A percentile compares a stretch with the other conserved stretches of the same genome.
phyloP scores from a whole-genome alignment of 257 asterid genomes.

The Ilex aquifolium region DNA sequence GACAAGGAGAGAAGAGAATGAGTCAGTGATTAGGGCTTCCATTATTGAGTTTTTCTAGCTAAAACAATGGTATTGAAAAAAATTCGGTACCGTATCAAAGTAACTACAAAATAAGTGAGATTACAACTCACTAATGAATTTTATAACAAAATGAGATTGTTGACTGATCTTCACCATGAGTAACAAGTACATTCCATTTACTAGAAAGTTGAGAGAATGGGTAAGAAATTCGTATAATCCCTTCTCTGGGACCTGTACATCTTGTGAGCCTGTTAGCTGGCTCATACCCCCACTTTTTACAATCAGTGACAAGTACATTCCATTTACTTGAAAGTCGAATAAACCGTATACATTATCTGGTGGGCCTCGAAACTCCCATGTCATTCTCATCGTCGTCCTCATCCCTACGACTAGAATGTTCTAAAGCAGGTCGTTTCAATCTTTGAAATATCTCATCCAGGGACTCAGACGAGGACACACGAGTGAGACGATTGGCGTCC shows the following conservation, averaged over 20 bases:
- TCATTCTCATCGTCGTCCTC: conserved; percentile 40
- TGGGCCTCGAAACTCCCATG: conserved; percentile 17
- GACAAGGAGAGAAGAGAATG: too few relatives aligned
- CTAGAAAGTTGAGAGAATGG: conserved; percentile 16
- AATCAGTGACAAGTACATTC: conserved; percentile 8
- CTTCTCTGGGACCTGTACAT: conserved; percentile 29
- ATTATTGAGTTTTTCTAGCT: too few relatives aligned
- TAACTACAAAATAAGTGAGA: too few relatives aligned
- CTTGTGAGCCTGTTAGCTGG: conserved; percentile 14
- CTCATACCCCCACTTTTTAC: conserved; percentile 27
- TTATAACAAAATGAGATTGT: too few relatives aligned
- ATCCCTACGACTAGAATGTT: conserved; percentile 20
- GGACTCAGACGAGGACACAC: conserved; percentile 64
- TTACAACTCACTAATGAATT: too few relatives aligned
- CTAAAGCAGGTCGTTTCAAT: conserved; percentile 55
- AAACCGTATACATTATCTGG: conserved; percentile 23
- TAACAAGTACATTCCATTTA: too few relatives aligned
- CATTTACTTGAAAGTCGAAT: neutral
- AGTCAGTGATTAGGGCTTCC: too few relatives aligned
- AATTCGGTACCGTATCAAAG: too few relatives aligned
- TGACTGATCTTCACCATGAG: too few relatives aligned
- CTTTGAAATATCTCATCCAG: conserved; percentile 86
- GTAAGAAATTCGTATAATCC: conserved; percentile 6
- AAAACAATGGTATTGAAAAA: too few relatives aligned
- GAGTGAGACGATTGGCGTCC: conserved; percentile 39